Conservation (phyloP, 805 yeast species). For the Osmozyma mogii region DNA sequence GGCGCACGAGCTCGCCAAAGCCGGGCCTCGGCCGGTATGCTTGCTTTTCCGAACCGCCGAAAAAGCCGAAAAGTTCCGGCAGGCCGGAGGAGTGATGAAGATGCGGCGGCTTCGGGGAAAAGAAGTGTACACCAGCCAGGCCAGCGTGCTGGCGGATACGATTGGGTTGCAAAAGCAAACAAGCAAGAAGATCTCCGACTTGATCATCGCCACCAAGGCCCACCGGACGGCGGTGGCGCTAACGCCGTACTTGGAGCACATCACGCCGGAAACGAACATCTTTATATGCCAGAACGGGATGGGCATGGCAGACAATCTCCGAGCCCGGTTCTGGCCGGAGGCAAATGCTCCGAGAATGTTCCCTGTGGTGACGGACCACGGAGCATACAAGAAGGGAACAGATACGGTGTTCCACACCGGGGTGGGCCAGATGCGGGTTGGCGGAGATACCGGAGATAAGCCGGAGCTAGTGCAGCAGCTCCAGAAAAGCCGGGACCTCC, state of each 20-base stretch:
- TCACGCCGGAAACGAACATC: constrained; percentile 46
- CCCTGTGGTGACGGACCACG: constrained; percentile 81
- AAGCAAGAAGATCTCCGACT: constrained; percentile 33
- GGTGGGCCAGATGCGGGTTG: constrained; percentile 20
- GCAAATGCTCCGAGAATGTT: constrained; percentile 46
- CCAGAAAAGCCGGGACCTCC: constrained; percentile 15
- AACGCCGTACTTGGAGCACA: constrained; percentile 40
- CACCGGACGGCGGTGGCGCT: constrained; percentile 64
- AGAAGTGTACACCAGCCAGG: constrained; percentile 17
- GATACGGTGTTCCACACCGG: constrained; percentile 56
- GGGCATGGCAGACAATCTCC: constrained; percentile 55
- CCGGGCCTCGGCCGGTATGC: constrained; percentile 34
- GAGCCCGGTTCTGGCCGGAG: constrained; percentile 47
- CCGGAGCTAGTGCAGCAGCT: constrained; percentile 18
- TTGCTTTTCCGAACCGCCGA: constrained; percentile 29
- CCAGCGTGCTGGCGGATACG: constrained; percentile 7
- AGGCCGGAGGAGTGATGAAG: constrained; percentile 31
- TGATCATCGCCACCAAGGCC: constrained; percentile 76
- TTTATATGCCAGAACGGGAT: constrained; percentile 80
- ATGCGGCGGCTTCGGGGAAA: constrained; percentile 15
- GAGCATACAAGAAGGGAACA: constrained; percentile 47
- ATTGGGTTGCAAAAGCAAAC: constrained; percentile 1
- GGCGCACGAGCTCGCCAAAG: constrained; percentile 36
- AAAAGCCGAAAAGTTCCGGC: constrained; percentile 33
- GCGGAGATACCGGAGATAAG: constrained; percentile 5